Base-by-base conservation (phyloP, 257 asterid genomes). In the Cinchona pubescens region DNA sequence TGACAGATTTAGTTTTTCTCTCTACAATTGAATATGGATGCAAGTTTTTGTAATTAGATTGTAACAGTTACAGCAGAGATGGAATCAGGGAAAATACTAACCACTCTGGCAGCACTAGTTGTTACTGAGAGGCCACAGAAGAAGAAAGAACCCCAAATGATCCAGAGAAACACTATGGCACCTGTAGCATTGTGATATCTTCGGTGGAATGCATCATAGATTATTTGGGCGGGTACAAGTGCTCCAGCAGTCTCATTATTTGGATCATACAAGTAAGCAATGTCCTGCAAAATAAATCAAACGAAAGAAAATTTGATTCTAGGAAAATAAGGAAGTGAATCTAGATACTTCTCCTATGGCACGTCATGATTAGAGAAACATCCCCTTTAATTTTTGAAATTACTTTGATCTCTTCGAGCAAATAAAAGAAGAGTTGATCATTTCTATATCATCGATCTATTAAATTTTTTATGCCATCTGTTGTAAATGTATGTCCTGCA, bases 111-210 rank as follows among this genome's bases (percentile, higher is more conserved):
- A 18, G 85, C 87, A 80, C 87, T 86, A 0, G 88, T 84, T 11
- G 85, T 82, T 19, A 80, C 72, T 1, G 90, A 86, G 27, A 86
- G 84, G 4, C 90, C 87, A 34, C 88, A 79, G 23, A 86, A 84
- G 83, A 86, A 82, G 62, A 84, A 86, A 5, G 90, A 86, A 53
- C 88, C 88, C 85, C 85, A 84, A 12, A 86, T 84, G 67, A 84
- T 71, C 30, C 74, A 73, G 16, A 82, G 74, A 1, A 84, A 71
- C 27, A 80, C 27, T 35, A 86, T 71, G 12, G 88, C 87, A 13
- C 87, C 89, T 0, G 75, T 68, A 1, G 78, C 62, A 7, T 18
- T 82, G 2, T 78, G 60, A 67, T 78, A 86, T 40, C 85, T 77
- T 16, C 83, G 82, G 9, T 84, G 81, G 40, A 86, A 84, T 49